phyloP scores from a whole-genome alignment of 306 rosid genomes.

The Casuarina glauca region DNA sequence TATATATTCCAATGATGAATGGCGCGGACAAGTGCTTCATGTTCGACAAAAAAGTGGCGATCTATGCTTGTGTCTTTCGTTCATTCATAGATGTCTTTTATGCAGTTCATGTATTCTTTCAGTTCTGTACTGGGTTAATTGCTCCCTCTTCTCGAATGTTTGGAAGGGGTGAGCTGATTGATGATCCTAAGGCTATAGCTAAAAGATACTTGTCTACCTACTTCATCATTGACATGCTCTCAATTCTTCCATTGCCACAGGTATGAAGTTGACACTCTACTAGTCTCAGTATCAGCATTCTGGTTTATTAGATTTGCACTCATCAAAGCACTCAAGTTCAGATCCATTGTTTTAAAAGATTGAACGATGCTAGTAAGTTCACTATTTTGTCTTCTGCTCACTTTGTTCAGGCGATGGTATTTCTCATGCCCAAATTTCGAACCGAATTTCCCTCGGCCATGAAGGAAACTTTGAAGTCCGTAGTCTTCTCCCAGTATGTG shows the following conservation, averaged over 20 bases:
- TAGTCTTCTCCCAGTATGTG: conserved; percentile 52
- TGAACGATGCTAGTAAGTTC: background rate
- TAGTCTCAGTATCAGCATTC: background rate
- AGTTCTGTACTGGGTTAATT: conserved; percentile 81
- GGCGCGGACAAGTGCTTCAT: conserved; percentile 34
- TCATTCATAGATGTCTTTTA: conserved; percentile 77
- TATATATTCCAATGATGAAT: conserved; percentile 60
- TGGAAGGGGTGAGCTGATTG: conserved; percentile 74
- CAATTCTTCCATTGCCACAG: conserved; percentile 92
- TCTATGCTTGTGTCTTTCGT: conserved; percentile 65
- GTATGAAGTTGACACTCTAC: conserved; percentile 34
- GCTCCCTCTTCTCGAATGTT: conserved; percentile 86
- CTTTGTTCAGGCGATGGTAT: conserved; percentile 49
- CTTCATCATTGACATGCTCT: conserved; percentile 74
- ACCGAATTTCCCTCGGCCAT: conserved; percentile 27
- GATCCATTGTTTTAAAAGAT: background rate
- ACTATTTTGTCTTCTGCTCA: conserved; percentile 17
- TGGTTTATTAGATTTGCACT: background rate
- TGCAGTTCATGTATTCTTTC: conserved; percentile 63
- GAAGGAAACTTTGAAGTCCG: conserved; percentile 51
- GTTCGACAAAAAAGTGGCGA: conserved; percentile 40
- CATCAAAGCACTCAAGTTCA: background rate
- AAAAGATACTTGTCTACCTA: conserved; percentile 62
- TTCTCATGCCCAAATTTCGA: conserved; percentile 27
- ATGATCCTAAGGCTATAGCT: conserved; percentile 56